Base-by-base conservation (phyloP, 768 basidiomycete genomes). In the Pleurotus tuber-regium region DNA sequence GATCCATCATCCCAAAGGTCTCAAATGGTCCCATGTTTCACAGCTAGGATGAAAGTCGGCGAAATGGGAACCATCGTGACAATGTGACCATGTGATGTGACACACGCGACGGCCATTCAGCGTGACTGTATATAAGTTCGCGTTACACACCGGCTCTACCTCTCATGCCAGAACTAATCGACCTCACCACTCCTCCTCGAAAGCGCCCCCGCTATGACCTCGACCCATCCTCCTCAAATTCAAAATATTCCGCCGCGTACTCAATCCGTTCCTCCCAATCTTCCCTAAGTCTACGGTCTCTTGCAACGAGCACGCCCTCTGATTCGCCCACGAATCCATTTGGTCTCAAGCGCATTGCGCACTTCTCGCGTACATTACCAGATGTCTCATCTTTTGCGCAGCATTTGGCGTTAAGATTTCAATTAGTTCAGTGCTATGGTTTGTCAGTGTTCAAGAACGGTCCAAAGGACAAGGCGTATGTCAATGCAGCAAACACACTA, bases 271-370 rank as follows among this genome's bases (percentile, higher is more conserved):
- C 44, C 12, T 30, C 28, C 6, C 23, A 26, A 2, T 23, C 44
- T 16, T 30, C 19, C 4, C 28, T 30, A 31, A 31, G 28, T 4
- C 21, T 47, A 19, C 44, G 44, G 31, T 47, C 50, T 5, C 33
- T 53, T 30, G 39, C 51, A 23, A 33, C 24, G 36, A 50, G 36
- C 28, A 56, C 44, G 16, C 55, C 55, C 12, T 48, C 52, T 2
- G 55, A 56, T 46, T 56, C 55, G 2, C 55, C 55, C 6, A 50
- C 52, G 14, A 57, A 57, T 25, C 55, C 55, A 0, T 57, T 57
- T 44, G 55, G 52, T 19, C 28, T 41, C 19, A 43, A 30, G 18
- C 55, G 47, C 21, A 18, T 42, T 18, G 21, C 26, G 6, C 43
- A 35, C 39, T 25, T 57, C 21, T 47, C 44, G 25, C 21, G 21